Percentiles rank a stretch among this genome's conserved stretches.
Evolutionary conservation across 2,329 filamentous ascomycete species (phyloP).

Genomic region (Penicillium concentricum): DNA sequence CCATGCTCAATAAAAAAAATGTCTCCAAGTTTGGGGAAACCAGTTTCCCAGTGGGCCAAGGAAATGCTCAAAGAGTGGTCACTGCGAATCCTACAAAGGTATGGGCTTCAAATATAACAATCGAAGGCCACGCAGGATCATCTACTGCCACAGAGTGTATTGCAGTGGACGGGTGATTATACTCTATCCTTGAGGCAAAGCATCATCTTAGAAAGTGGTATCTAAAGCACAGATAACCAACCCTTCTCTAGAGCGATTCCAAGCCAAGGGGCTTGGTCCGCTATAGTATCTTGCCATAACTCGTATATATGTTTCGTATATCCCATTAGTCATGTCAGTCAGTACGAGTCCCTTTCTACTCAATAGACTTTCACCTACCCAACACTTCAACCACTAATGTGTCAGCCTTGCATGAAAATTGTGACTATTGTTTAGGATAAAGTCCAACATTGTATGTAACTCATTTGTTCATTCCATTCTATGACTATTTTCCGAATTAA

Average conservation of each 20-base stretch:
- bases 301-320: too few species aligned
- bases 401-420: background rate
- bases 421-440: background rate
- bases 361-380: too few species aligned
- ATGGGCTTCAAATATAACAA: background rate
- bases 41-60: too few species aligned
- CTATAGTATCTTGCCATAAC: too few species aligned
- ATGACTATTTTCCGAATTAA: background rate
- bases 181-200: background rate
- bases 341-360: too few species aligned
- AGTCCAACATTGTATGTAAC: background rate
- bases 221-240: background rate
- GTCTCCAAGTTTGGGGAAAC: background rate
- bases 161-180: background rate
- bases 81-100: background rate
- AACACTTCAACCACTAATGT: too few species aligned
- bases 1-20: background rate
- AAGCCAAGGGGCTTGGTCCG: too few species aligned
- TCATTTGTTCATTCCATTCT: conserved; percentile 9
- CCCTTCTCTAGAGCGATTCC: background rate
- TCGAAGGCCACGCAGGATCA: background rate
- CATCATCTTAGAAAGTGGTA: background rate
- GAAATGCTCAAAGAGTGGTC: background rate
- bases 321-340: too few species aligned
- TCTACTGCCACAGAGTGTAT: background rate